A percentile compares a stretch with the other conserved stretches of the same genome.
phyloP scores from a whole-genome alignment of 148 eudicot species.

The Diospyros lotus region DNA sequence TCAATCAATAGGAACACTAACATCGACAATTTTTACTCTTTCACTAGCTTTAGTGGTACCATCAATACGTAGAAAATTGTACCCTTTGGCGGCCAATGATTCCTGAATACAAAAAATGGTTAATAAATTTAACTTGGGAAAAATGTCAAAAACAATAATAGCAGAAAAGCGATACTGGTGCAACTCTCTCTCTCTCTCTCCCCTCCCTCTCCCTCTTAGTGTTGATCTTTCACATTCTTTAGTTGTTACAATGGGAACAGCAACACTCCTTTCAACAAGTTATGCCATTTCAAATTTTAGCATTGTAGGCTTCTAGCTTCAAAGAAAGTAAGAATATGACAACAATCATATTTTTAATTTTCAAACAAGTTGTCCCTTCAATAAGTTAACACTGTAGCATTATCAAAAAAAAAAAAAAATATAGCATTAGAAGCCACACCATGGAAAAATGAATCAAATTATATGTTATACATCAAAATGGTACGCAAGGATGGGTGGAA shows the following conservation, averaged over 20 bases:
- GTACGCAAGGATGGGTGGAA: background rate
- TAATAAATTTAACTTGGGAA: too few species aligned
- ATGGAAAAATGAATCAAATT: background rate
- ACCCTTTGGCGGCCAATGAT: conserved; percentile 46
- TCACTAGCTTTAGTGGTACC: conserved; percentile 90
- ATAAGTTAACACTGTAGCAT: background rate
- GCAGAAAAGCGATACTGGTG: too few species aligned
- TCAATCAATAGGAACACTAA: conserved; percentile 31
- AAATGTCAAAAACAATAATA: too few species aligned
- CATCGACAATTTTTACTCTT: conserved; percentile 77
- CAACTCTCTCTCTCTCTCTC: too few species aligned
- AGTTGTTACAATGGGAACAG: too few species aligned
- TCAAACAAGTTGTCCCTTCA: background rate
- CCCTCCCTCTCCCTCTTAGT: too few species aligned
- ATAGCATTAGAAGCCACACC: background rate
- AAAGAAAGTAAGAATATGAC: background rate
- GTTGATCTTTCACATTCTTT: too few species aligned
- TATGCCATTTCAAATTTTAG: too few species aligned
- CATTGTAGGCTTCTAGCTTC: too few species aligned
- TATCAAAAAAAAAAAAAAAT: background rate
- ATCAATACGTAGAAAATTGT: conserved; percentile 78
- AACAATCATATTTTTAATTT: too few species aligned
- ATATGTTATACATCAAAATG: background rate
- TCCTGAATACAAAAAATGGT: conserved; percentile 44
- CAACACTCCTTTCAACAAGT: too few species aligned